These are phyloP conservation scores for Aspergillus coremiiformis DNA, from an alignment of 495 filamentous ascomycete species.

Conservation along the genomic window DNA sequence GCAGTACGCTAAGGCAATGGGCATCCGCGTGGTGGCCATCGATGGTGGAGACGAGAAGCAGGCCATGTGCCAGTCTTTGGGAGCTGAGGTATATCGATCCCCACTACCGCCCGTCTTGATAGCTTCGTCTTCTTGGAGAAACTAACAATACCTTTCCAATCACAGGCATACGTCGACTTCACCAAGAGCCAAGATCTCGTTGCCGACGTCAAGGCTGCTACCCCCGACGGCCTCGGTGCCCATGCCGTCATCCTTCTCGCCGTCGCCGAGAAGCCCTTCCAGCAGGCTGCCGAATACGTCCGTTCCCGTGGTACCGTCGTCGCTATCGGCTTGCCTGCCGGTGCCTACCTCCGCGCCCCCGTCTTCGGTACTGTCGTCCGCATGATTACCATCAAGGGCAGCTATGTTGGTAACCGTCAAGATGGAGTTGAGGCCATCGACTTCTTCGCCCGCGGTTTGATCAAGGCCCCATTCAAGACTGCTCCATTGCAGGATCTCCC, in stretches of 20 bases:
- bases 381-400: constrained; percentile 90
- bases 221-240: constrained; percentile 70
- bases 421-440: constrained; percentile 82
- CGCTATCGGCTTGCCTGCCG: constrained; percentile 76
- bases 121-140: not conserved
- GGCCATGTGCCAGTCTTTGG: constrained; percentile 57
- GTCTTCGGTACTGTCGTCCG: constrained; percentile 79
- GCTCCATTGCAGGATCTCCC: constrained; percentile 70
- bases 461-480: constrained; percentile 81
- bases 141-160: constrained; percentile 15
- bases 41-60: constrained; percentile 75
- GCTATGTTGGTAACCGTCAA: constrained; percentile 83
- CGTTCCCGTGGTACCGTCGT: constrained; percentile 71
- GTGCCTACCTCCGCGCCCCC: constrained; percentile 69
- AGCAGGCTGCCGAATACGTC: constrained; percentile 83
- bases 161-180: constrained; percentile 66
- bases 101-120: not conserved
- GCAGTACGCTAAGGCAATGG: constrained; percentile 89
- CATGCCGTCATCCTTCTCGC: constrained; percentile 85
- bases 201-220: constrained; percentile 69
- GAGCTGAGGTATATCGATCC: constrained; percentile 39
- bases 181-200: constrained; percentile 65
- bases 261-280: constrained; percentile 83
- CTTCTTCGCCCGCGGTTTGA: constrained; percentile 74
- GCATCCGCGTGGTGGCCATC: constrained; percentile 67